Conservation (phyloP, 129 eudicot genomes). For the Flaveria bidentis region DNA sequence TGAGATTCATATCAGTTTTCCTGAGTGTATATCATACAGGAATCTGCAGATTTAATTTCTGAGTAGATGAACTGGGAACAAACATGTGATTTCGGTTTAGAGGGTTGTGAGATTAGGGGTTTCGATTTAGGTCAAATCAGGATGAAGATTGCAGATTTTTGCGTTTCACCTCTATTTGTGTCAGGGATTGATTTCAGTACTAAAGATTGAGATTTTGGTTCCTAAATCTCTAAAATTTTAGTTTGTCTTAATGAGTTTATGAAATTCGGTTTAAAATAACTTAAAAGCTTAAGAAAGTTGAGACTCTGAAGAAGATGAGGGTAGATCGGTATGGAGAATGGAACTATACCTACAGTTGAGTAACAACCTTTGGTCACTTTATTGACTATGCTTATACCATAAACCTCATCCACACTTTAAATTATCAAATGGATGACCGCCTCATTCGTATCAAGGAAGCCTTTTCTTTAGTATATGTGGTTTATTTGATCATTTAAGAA, state of each 20-base stretch:
- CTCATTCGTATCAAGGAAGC: neutral
- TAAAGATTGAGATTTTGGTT: neutral
- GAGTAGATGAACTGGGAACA: neutral
- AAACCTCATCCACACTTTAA: neutral
- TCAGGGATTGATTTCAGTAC: neutral
- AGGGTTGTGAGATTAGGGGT: neutral
- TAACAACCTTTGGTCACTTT: neutral
- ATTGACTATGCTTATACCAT: neutral
- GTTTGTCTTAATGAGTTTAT: neutral
- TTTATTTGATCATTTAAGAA: neutral
- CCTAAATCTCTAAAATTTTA: neutral
- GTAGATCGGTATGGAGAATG: neutral
- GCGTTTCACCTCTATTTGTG: neutral
- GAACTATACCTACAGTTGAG: neutral
- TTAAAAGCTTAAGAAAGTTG: neutral
- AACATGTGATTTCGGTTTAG: neutral
- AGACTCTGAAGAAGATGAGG: neutral
- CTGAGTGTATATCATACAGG: neutral
- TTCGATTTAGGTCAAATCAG: neutral
- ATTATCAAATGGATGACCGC: neutral
- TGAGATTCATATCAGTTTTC: neutral
- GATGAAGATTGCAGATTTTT: neutral
- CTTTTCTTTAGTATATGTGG: neutral
- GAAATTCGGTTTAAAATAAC: neutral
- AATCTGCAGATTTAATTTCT: conserved; percentile 3